Evolutionary conservation across 371 early-diverging fungal genomes (phyloP).

Genomic region (Globomyces sp.): DNA sequence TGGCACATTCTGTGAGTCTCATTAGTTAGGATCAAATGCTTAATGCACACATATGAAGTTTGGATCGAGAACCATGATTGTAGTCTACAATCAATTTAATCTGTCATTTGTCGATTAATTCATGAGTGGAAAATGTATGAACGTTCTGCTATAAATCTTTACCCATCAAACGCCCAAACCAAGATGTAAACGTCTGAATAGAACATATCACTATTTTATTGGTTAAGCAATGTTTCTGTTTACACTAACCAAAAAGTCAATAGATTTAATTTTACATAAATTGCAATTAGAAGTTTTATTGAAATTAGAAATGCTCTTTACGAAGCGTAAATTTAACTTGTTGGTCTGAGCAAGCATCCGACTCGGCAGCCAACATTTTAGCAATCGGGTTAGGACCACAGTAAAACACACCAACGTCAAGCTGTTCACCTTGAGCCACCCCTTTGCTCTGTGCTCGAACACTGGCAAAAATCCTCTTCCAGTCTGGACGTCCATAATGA

Average conservation of each 20-base stretch:
- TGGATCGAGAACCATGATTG: no score
- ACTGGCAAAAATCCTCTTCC: slow-evolving; percentile 36
- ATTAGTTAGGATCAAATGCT: no score
- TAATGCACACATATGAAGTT: no score
- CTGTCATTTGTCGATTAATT: no score
- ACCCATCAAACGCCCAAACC: not conserved
- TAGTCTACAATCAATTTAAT: no score
- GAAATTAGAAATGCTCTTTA: slow-evolving; percentile 57
- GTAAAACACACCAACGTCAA: slow-evolving; percentile 62
- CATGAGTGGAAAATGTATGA: no score
- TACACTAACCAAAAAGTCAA: not conserved
- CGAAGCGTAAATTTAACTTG: slow-evolving; percentile 48
- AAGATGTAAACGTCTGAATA: no score
- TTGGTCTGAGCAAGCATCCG: slow-evolving; percentile 34
- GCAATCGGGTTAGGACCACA: slow-evolving; percentile 62
- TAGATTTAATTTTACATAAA: not conserved
- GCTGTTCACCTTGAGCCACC: slow-evolving; percentile 22
- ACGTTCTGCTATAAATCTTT: not conserved
- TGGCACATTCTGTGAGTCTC: no score
- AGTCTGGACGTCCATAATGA: slow-evolving; percentile 47
- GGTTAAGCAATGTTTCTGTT: not conserved
- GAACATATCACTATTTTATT: no score
- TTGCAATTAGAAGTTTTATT: not conserved
- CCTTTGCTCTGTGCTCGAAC: slow-evolving; percentile 36
- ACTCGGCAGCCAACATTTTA: slow-evolving; percentile 37